Evolutionary conservation across 1,284 basidiomycete genomes (phyloP).

Genomic region (Ceratobasidium sp.): DNA sequence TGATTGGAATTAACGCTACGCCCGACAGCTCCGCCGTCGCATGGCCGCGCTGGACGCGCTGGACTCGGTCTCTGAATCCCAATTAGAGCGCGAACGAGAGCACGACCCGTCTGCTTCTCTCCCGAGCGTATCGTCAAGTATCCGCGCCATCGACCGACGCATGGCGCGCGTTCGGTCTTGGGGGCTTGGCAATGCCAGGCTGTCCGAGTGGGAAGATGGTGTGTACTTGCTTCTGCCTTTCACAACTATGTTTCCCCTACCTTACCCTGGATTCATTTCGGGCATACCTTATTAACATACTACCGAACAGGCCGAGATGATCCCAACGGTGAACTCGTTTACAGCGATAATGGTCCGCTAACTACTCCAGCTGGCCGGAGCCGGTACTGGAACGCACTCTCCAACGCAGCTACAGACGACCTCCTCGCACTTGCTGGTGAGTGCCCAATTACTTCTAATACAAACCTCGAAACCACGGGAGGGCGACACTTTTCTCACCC

Average conservation of each 20-base stretch:
- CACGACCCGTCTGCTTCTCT: constrained; percentile 15
- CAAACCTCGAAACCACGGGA: not conserved
- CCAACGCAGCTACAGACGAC: constrained; percentile 30
- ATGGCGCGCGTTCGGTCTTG: constrained; percentile 18
- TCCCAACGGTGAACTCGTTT: constrained; percentile 30
- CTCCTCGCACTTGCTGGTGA: constrained; percentile 38
- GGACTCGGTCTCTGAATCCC: constrained; percentile 10
- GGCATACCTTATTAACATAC: not conserved
- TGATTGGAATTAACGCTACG: constrained; percentile 9
- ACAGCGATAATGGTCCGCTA: constrained; percentile 5
- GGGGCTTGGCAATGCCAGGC: not conserved
- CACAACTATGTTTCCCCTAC: not conserved
- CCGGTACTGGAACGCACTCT: constrained; percentile 35
- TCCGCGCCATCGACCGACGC: constrained; percentile 24
- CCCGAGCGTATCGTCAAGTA: constrained; percentile 2
- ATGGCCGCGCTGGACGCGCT: constrained; percentile 17
- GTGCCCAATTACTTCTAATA: not conserved
- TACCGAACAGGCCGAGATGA: constrained; percentile 18
- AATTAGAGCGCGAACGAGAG: constrained; percentile 24
- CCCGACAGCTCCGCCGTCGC: constrained; percentile 36
- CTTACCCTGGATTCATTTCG: constrained; percentile 26
- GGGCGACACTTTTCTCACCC: constrained; percentile 26
- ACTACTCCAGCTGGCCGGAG: constrained; percentile 29
- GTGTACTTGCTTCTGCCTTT: not conserved
- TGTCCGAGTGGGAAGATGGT: constrained; percentile 23